Evolutionary conservation across 176 grass and related monocot genomes (phyloP), one percentile per base, ranked within the genome.

Genomic region (Lolium multiflorum): DNA sequence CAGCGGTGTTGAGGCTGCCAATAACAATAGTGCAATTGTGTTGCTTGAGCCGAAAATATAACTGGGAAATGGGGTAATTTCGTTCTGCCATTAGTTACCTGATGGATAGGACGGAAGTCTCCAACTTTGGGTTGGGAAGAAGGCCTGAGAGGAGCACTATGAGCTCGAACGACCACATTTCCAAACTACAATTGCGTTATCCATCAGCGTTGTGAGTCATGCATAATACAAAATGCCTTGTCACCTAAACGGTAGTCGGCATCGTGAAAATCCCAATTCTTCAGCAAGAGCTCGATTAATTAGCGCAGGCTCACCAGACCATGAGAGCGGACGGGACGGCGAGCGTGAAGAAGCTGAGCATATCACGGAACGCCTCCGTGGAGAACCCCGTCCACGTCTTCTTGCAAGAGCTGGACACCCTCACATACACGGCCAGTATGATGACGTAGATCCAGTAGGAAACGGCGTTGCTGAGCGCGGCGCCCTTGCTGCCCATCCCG

Each of bases 381-480:
- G 83, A 89, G 77, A 89, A 85, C 18, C 83, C 88, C 0, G 71
- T 89, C 88, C 88, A 85, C 11, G 88, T 89, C 77, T 60, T 58
- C 77, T 68, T 89, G 78, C 88, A 89, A 0, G 58, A 12, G 1
- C 49, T 17, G 0, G 88, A 89, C 11, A 76, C 70, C 61, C 88
- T 59, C 0, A 89, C 77, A 7, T 81, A 89, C 39, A 69, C 83
- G 0, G 88, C 83, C 8, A 89, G 14, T 0, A 85, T 18, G 24
- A 31, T 31, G 11, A 89, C 69, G n/a, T 86, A 77, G 14, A 89
- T 25, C 88, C 88, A 89, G 71, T 86, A 70, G 9, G 88, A 85
- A 15, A 89, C 5, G 51, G 78, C 83, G 41, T 84, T 84, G 71
- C 83, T 54, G 0, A 90, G 69, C 0, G 81, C 81, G 0, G 69